Conservation (phyloP, 805 yeast species). For the Metschnikowia gelsemii region DNA sequence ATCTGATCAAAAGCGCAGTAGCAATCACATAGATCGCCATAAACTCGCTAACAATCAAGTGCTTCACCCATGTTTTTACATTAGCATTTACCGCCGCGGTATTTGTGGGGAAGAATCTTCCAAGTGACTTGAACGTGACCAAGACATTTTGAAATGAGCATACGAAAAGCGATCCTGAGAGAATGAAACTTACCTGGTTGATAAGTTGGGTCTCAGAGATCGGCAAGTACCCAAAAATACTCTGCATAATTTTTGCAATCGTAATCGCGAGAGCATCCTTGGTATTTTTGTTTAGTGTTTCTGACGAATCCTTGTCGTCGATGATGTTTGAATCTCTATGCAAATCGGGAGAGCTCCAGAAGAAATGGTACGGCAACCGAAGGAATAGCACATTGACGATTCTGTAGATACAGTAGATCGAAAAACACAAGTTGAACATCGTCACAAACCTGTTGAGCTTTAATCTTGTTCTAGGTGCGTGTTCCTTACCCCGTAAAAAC, state of each 20-base stretch:
- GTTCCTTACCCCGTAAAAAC: conserved; percentile 4
- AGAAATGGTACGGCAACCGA: conserved; percentile 37
- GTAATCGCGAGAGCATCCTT: conserved; percentile 52
- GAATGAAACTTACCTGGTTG: conserved; percentile 47
- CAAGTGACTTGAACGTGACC: conserved; percentile 56
- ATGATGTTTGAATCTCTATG: conserved; percentile 13
- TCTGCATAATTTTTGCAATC: conserved; percentile 39
- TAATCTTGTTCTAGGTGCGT: neutral
- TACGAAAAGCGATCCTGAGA: conserved; percentile 59
- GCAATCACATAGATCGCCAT: conserved; percentile 52
- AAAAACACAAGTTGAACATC: conserved; percentile 30
- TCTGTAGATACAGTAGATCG: conserved; percentile 51
- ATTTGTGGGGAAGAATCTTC: conserved; percentile 30
- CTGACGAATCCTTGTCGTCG: conserved; percentile 13
- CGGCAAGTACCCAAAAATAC: conserved; percentile 27
- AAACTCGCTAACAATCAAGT: conserved; percentile 43
- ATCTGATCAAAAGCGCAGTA: conserved; percentile 49
- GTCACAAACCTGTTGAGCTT: conserved; percentile 4
- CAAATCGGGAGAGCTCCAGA: conserved; percentile 10
- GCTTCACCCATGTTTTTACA: conserved; percentile 33
- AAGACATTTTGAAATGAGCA: conserved; percentile 66
- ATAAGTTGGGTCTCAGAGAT: conserved; percentile 41
- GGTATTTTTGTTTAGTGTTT: conserved; percentile 19
- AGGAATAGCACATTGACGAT: conserved; percentile 42
- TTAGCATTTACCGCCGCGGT: conserved; percentile 13